These are phyloP conservation scores for Nephelium lappaceum DNA, from an alignment of 345 rosid species.

Conservation along the genomic window DNA sequence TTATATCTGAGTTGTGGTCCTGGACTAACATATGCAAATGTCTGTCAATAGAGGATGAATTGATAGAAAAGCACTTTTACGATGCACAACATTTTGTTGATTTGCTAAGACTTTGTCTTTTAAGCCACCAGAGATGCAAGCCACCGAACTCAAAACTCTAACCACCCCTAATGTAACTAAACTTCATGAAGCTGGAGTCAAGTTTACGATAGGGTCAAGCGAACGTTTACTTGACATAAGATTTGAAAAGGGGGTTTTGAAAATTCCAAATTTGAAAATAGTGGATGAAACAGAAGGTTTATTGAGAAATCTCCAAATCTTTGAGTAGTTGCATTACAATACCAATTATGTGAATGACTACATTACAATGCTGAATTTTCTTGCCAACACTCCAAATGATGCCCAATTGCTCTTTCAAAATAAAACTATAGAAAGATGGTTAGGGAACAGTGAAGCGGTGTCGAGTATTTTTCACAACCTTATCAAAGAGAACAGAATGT, in stretches of 20 bases:
- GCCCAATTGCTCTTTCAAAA: constrained; percentile 10
- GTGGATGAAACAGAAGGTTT: neutral
- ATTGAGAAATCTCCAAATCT: neutral
- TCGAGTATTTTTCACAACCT: constrained; percentile 17
- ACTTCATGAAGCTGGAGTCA: constrained; percentile 9
- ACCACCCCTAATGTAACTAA: neutral
- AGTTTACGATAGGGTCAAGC: neutral
- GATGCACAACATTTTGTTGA: neutral
- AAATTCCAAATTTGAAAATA: neutral
- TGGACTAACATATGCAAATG: too few species aligned
- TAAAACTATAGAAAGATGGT: constrained; percentile 8
- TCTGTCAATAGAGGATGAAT: too few species aligned
- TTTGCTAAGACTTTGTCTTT: neutral
- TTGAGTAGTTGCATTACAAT: neutral
- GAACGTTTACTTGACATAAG: neutral
- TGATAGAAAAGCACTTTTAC: neutral
- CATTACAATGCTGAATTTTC: constrained; percentile 13
- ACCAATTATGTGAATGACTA: neutral
- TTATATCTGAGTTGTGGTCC: neutral
- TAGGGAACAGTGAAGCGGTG: neutral
- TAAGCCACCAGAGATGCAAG: neutral
- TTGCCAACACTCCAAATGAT: constrained; percentile 18
- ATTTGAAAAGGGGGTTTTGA: neutral
- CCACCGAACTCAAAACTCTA: neutral
- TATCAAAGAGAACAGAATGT: neutral